phyloP scores from a whole-genome alignment of 2,329 filamentous ascomycete genomes.

The Cordyceps fumosorosea region DNA sequence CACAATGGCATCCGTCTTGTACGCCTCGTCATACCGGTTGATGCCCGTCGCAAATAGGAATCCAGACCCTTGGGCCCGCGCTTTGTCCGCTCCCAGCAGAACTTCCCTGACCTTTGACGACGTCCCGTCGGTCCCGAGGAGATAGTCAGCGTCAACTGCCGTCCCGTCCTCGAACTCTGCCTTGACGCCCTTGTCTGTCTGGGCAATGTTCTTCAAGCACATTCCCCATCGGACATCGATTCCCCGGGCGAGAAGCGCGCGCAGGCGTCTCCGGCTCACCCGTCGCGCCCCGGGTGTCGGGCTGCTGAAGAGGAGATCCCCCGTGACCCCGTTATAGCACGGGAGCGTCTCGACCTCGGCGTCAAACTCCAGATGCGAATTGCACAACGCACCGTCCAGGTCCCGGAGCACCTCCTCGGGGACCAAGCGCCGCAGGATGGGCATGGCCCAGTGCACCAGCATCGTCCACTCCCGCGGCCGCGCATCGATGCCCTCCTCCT shows the following conservation, averaged over 20 bases:
- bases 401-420: conserved; percentile 24
- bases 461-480: conserved; percentile 34
- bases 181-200: conserved; percentile 13
- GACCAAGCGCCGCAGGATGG: conserved; percentile 27
- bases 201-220: conserved; percentile 13
- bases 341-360: conserved; percentile 25
- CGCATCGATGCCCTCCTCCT: conserved; percentile 22
- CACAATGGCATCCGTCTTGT: conserved; percentile 22
- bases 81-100: conserved; percentile 22
- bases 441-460: conserved; percentile 33
- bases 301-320: conserved; percentile 29
- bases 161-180: conserved; percentile 23
- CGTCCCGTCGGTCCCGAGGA: conserved; percentile 29
- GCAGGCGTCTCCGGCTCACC: conserved; percentile 28
- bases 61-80: conserved; percentile 19
- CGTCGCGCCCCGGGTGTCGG: conserved; percentile 27
- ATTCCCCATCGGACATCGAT: conserved; percentile 29
- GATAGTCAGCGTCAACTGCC: conserved; percentile 19
- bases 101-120: conserved; percentile 25
- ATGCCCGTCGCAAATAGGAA: conserved; percentile 26
- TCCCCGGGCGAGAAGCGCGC: conserved; percentile 24
- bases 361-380: conserved; percentile 27
- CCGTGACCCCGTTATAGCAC: conserved; percentile 28
- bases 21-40: conserved; percentile 20
- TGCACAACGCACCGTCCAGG: conserved; percentile 27